phyloP scores from a whole-genome alignment of 352 stramenopile species.

The Phytophthora citrophthora region DNA sequence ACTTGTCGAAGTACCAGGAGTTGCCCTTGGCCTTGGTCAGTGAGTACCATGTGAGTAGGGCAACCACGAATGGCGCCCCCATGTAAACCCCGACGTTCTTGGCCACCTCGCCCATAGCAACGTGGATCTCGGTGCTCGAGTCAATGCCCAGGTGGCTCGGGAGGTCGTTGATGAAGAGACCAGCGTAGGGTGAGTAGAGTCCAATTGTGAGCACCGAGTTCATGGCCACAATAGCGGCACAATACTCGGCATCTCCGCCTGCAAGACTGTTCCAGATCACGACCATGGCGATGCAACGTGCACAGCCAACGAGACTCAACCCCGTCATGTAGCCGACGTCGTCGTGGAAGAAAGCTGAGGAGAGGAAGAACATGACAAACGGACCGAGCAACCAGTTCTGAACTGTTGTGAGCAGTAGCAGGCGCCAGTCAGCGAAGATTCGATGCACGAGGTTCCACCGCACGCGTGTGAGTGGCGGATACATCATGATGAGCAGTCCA shows the following conservation, averaged over 20 bases:
- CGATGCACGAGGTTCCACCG: conserved; percentile 61
- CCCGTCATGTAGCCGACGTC: conserved; percentile 63
- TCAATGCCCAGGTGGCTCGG: conserved; percentile 44
- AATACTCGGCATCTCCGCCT: conserved; percentile 66
- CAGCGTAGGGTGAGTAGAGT: conserved; percentile 65
- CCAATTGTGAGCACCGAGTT: conserved; percentile 71
- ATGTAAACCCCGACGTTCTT: conserved; percentile 71
- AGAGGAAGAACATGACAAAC: conserved; percentile 62
- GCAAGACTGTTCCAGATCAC: conserved; percentile 75
- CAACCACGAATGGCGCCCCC: conserved; percentile 53
- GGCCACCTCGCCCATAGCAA: conserved; percentile 50
- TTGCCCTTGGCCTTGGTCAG: conserved; percentile 43
- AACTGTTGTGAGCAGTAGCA: conserved; percentile 60
- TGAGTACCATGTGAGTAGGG: conserved; percentile 43
- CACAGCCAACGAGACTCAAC: conserved; percentile 64
- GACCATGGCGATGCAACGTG: conserved; percentile 79
- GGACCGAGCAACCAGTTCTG: conserved; percentile 67
- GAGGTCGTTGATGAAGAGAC: conserved; percentile 62
- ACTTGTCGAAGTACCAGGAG: conserved; percentile 52
- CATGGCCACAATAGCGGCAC: conserved; percentile 67
- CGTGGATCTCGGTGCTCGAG: conserved; percentile 42
- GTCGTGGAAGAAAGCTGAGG: conserved; percentile 49
- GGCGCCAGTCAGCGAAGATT: conserved; percentile 47
- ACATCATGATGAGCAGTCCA: conserved; percentile 67
- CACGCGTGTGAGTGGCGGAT: conserved; percentile 55